Base-by-base conservation (phyloP, 805 yeast species). In the Citeromyces matritensis region DNA sequence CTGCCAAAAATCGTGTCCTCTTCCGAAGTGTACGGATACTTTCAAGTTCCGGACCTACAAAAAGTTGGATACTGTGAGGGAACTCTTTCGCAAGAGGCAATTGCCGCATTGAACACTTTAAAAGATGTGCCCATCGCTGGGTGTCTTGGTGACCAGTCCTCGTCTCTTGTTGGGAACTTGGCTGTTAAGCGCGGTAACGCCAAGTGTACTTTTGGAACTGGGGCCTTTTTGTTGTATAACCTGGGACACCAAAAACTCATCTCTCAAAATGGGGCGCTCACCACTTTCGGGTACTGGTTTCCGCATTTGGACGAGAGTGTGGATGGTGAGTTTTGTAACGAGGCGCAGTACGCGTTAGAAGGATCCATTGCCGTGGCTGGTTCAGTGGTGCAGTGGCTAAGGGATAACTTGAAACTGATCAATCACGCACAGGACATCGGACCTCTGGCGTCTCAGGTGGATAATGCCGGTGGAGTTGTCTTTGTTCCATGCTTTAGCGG, bases 301-400 rank as follows among this genome's bases (percentile, higher is more conserved):
- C 88, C 91, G 26, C 62, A 64, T 33, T 53, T 79, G 36, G 68
- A 69, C 10, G 61, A 58, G 14, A 51, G 45, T 17, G 43, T 40
- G 6, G 57, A 52, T 33, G 57, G 57, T 7, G 47, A 45, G 9
- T 54, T 55, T 35, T 52, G 58, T 36, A 54, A 56, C 2, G 52
- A 65, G 42, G 94, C 95, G 5, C 84, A 79, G 41, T 86, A 71
- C 55, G 95, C 95, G 9, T 60, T 86, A 32, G 97, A 86, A 57
- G 97, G 97, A 32, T 84, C 95, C 6, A 82, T 88, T 45, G 93
- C 96, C 3, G 96, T 85, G 33, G 95, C 95, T 14, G 96, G 97
- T 21, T 75, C 94, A 7, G 81, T 80, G 42, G 83, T 86, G 40
- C 94, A 83, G 57, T 86, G 95, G 95, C 66, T 88, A 42, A 67